Evolutionary conservation across 441 rosid genomes (phyloP), one percentile per base, ranked within the genome.

Genomic region (Euphorbia corollata): DNA sequence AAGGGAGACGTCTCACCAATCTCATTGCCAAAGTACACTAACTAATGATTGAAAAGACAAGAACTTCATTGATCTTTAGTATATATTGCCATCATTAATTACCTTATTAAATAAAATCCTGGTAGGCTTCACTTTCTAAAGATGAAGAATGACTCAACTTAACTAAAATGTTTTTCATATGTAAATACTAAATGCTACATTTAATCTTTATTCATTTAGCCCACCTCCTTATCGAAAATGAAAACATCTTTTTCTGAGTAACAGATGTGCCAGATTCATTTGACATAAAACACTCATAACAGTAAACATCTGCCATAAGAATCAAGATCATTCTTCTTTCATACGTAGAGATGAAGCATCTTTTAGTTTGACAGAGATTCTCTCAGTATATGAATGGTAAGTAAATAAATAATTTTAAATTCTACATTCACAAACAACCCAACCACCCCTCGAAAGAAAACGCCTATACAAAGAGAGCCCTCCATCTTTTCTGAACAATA

Each of bases 11-110:
- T 19, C 53, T 56, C 47, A 65, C 65, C 55, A 27, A 59, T n/a
- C 58, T 8, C 30, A 68, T 16, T 30, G 41, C 38, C 66, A 64
- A 69, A 71, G 62, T 39, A 64, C 55, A 68, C 20, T 67, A 62
- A 68, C 56, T 23, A 57, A 73, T 45, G 48, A 62, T 43, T 18
- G 34, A 57, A 13, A 63, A 63, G 13, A 20, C 2, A 43, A 55
- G 57, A 43, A 70, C 10, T 10, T 23, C 43, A 16, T 30, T 63
- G 6, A 56, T 47, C 22, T 30, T 18, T n/a, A 62, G 62, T 22
- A 16, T 10, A n/a, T n/a, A 11, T 23, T 12, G 24, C 13, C 24
- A 63, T 5, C 58, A 30, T 41, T 16, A 43, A n/a, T 58, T 39
- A 54, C 39, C 20, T 34, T 18, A 16, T 48, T n/a, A 51, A 62